These are phyloP conservation scores for Athelia psychrophila DNA, from an alignment of 1,284 basidiomycete species.

Conservation along the genomic window DNA sequence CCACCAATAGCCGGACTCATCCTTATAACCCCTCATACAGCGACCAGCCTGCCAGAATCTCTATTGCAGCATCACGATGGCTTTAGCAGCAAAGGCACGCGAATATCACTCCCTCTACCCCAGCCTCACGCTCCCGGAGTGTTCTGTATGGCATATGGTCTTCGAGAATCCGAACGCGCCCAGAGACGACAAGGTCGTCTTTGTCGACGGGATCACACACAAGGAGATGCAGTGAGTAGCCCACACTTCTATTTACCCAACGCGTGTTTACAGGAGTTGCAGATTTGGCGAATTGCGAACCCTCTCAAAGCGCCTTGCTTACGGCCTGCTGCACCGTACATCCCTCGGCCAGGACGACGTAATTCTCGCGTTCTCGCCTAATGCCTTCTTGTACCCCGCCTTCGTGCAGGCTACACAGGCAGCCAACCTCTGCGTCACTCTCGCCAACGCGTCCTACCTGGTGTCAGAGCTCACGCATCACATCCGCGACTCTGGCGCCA, in stretches of 20 bases:
- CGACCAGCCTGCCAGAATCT: no score
- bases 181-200: not conserved
- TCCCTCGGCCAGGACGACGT: not conserved
- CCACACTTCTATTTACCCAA: not conserved
- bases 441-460: not conserved
- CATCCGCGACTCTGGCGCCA: not conserved
- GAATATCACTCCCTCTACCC: not conserved
- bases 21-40: no score
- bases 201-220: not conserved
- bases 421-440: not conserved
- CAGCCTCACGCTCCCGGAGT: not conserved
- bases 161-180: not conserved
- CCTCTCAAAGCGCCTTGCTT: not conserved
- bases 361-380: not conserved
- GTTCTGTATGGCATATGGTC: not conserved
- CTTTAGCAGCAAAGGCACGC: not conserved
- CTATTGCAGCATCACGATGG: not conserved
- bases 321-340: not conserved
- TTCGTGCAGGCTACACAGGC: constrained; percentile 1
- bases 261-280: not conserved
- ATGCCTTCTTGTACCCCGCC: not conserved
- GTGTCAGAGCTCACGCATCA: not conserved
- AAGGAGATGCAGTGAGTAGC: not conserved
- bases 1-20: no score
- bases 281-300: not conserved